Percentiles rank a stretch among this genome's conserved stretches.
These are phyloP conservation scores for Eucalyptus decipiens DNA, from an alignment of 345 rosid genomes.

Conservation along the genomic window DNA sequence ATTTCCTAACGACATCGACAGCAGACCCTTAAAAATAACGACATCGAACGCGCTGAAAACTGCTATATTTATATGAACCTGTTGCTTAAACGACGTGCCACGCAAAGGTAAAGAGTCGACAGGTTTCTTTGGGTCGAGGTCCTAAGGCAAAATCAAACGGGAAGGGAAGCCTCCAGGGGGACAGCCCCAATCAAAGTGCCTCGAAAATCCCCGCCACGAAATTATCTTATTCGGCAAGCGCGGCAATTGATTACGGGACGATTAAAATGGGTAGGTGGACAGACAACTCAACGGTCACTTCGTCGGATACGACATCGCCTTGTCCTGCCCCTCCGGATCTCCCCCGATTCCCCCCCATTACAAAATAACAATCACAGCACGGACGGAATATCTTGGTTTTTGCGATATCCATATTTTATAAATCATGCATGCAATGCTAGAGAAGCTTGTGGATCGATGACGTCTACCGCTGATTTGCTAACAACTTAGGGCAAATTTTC, in stretches of 20 bases:
- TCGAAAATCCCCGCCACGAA: background rate
- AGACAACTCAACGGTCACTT: background rate
- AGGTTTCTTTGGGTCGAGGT: background rate
- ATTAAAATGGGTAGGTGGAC: background rate
- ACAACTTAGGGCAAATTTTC: background rate
- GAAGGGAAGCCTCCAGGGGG: background rate
- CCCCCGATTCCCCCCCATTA: background rate
- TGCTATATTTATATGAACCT: background rate
- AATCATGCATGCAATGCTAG: background rate
- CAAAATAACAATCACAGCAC: background rate
- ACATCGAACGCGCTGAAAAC: background rate
- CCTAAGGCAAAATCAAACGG: background rate
- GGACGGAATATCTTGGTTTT: background rate
- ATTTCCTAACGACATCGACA: background rate
- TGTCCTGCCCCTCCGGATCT: background rate
- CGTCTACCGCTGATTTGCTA: background rate
- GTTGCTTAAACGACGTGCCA: background rate
- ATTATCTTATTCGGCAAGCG: background rate
- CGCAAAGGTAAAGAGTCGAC: background rate
- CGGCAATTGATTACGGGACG: background rate
- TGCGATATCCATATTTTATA: too few species aligned
- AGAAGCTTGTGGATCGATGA: background rate
- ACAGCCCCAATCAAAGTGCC: background rate
- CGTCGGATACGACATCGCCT: background rate
- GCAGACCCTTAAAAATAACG: background rate